phyloP scores from a whole-genome alignment of 352 stramenopile species.

The Globisporangium rhizosaccharum region DNA sequence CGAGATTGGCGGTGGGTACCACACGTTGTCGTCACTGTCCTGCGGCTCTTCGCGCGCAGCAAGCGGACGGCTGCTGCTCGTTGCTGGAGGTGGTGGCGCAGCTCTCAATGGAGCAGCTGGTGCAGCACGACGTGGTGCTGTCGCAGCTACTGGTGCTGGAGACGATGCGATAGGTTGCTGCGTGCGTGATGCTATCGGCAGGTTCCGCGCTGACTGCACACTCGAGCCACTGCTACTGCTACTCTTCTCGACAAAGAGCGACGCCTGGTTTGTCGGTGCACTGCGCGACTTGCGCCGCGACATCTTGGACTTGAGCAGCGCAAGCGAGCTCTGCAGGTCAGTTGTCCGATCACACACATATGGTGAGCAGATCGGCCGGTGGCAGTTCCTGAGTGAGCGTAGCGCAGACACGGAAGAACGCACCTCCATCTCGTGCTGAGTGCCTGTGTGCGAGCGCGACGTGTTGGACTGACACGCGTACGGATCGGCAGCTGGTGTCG shows the following conservation, averaged over 20 bases:
- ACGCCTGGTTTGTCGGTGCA: constrained; percentile 62
- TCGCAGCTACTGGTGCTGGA: constrained; percentile 5
- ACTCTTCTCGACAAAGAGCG: constrained; percentile 59
- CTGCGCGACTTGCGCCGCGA: constrained; percentile 64
- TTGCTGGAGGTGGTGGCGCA: constrained; percentile 9
- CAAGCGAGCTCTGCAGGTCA: constrained; percentile 46
- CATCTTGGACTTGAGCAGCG: constrained; percentile 81
- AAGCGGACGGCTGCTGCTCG: constrained; percentile 16
- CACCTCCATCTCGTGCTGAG: constrained; percentile 52
- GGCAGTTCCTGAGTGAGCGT: background rate
- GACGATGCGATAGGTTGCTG: too few species aligned
- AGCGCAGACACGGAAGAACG: background rate
- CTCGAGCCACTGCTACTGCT: constrained; percentile 3
- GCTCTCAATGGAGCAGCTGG: constrained; percentile 5
- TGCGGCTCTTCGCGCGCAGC: constrained; percentile 23
- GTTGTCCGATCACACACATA: background rate
- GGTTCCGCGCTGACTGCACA: constrained; percentile 19
- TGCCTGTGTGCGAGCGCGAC: constrained; percentile 16
- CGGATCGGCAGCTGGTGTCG: constrained; percentile 17
- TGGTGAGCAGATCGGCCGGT: background rate
- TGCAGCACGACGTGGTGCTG: constrained; percentile 3
- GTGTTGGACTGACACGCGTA: constrained; percentile 25
- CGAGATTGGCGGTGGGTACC: constrained; percentile 35
- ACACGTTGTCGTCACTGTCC: constrained; percentile 7
- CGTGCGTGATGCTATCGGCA: constrained; percentile 7